Conservation (phyloP, 768 basidiomycete genomes). For the Mycena olivaceomarginata region DNA sequence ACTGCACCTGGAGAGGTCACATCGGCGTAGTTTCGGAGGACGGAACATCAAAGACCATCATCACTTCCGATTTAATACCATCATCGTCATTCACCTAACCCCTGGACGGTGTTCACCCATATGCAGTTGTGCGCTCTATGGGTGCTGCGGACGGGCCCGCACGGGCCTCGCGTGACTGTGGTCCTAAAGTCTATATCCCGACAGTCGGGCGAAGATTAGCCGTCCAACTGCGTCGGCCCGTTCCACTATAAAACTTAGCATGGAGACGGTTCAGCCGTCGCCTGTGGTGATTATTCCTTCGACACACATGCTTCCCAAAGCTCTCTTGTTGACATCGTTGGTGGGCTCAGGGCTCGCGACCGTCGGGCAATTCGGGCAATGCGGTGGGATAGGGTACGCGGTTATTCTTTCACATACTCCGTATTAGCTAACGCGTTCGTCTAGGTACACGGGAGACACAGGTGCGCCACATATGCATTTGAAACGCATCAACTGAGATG, state of each 20-base stretch:
- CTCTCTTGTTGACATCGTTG: background rate
- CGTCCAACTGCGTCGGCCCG: background rate
- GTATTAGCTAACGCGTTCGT: background rate
- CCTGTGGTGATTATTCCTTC: background rate
- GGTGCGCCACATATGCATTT: background rate
- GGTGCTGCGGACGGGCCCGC: too few relatives aligned
- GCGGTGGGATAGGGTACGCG: conserved; percentile 60
- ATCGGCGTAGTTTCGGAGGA: too few relatives aligned
- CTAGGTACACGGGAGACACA: conserved; percentile 71
- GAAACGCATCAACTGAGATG: background rate
- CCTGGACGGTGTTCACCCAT: too few relatives aligned
- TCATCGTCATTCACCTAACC: too few relatives aligned
- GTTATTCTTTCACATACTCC: background rate
- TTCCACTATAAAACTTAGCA: background rate
- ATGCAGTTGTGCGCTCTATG: too few relatives aligned
- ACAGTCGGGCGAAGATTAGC: background rate
- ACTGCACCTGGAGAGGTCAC: too few relatives aligned
- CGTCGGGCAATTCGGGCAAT: conserved; percentile 54
- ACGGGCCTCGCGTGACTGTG: too few relatives aligned
- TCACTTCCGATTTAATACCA: too few relatives aligned
- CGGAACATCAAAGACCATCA: too few relatives aligned
- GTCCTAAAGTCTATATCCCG: background rate
- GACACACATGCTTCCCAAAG: background rate
- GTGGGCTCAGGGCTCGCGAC: background rate
- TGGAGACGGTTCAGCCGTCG: background rate